Conservation (phyloP, 495 filamentous ascomycete species). For the Neurospora terricola region DNA sequence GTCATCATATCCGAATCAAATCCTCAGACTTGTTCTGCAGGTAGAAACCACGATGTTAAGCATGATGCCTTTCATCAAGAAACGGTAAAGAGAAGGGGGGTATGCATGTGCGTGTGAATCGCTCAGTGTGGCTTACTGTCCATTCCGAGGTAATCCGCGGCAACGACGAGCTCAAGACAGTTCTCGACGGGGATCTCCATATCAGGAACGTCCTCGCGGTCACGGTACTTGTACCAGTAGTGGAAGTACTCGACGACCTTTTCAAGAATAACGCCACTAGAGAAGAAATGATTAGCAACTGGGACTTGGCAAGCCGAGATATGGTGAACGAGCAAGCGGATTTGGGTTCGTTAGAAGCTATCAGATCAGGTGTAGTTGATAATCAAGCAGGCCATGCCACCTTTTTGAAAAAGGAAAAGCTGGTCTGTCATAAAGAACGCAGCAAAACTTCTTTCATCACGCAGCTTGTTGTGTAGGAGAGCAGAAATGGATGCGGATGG, state of each 20-base stretch:
- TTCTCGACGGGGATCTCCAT: constrained; percentile 85
- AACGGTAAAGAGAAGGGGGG: not conserved
- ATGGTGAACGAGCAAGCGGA: not conserved
- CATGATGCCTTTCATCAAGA: not conserved
- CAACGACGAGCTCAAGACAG: constrained; percentile 82
- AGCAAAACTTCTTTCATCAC: constrained; percentile 35
- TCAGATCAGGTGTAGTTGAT: constrained; percentile 53
- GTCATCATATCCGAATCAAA: not conserved
- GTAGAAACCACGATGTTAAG: not conserved
- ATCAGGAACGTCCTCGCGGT: constrained; percentile 70
- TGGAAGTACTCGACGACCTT: constrained; percentile 89
- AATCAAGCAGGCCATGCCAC: constrained; percentile 33
- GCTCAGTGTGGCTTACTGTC: constrained; percentile 24
- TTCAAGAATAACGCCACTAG: constrained; percentile 71
- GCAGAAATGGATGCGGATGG: not conserved
- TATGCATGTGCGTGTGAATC: not conserved
- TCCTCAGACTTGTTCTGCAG: constrained; percentile 9
- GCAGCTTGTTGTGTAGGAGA: constrained; percentile 6
- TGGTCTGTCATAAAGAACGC: constrained; percentile 30
- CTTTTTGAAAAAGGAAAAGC: constrained; percentile 1
- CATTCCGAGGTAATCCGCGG: constrained; percentile 66
- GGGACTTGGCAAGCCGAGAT: not conserved
- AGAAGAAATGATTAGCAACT: not conserved
- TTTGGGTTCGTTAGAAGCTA: constrained; percentile 1
- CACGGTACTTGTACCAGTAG: constrained; percentile 74